Base-by-base conservation (phyloP, 1,284 basidiomycete genomes). In the Ceratobasidium sp. region DNA sequence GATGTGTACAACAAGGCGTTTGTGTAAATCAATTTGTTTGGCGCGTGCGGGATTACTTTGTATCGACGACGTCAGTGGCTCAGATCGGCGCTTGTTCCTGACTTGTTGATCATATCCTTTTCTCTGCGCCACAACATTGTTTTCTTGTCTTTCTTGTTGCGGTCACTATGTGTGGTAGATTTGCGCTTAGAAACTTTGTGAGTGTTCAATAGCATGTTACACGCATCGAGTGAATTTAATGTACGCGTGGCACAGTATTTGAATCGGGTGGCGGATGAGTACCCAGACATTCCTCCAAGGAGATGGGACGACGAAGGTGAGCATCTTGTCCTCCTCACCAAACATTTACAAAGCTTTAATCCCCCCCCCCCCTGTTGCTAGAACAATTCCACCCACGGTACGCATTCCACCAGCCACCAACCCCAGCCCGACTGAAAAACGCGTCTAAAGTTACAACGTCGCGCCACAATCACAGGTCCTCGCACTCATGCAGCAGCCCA, bases 1-100 rank as follows among this genome's bases (percentile, higher is more conserved):
- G 92, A 94, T 79, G 83, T 88, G 11, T 92, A 89, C 81, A 84
- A 84, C 75, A 87, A 87, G 76, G 86, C 87, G 6, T 92, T 94
- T 80, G 77, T 75, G 19, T 79, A 72, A 77, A 51, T 51, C 4
- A 41, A 51, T 31, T 13, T n/a, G 9, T 34, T 53, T 62, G 59
- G 14, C 29, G n/a, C 11, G n/a, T 9, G 11, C 31, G 13, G n/a
- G 22, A 24, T 13, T 49, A 6, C 3, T 64, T 37, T 24, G 37
- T 29, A 7, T 27, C 58, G 34, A 14, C 53, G 58, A 27, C 37
- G 29, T 49, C n/a, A 41, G 39, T 62, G n/a, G 24, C 62, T 49
- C 16, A 64, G 62, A 64, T 64, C 62, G 62, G 62, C 62, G 62
- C 46, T 64, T 64, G 62, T 68, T 54, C 54, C 31, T 41, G 39